Evolutionary conservation across 2,329 filamentous ascomycete species (phyloP).

Genomic region (Orbilia oligospora): DNA sequence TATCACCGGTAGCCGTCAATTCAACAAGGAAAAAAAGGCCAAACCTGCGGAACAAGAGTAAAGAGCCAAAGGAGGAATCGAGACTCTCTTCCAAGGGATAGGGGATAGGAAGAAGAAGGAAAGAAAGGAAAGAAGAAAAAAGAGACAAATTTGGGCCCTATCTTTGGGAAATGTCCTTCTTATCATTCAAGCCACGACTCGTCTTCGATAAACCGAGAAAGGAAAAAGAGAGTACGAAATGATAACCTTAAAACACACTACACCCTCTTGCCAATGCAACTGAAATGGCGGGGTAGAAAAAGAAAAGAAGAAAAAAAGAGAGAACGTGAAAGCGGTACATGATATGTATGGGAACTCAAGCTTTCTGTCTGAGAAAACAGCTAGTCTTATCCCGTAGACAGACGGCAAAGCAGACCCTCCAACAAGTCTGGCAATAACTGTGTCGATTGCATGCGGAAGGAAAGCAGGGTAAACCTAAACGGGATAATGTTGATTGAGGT

Average conservation of each 20-base stretch:
- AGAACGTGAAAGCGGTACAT: conserved; percentile 1
- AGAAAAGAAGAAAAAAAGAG: conserved; percentile 21
- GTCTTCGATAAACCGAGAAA: conserved; percentile 18
- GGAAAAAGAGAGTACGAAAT: conserved; percentile 17
- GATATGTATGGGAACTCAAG: conserved; percentile 41
- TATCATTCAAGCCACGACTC: conserved; percentile 37
- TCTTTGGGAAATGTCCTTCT: conserved; percentile 41
- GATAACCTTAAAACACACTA: conserved; percentile 53
- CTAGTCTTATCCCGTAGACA: conserved; percentile 33
- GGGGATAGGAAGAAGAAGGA: conserved; percentile 6
- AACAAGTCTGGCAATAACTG: conserved; percentile 17
- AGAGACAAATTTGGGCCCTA: conserved; percentile 21
- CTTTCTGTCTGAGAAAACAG: conserved; percentile 31
- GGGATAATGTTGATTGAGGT: conserved; percentile 29
- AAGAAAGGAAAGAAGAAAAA: conserved; percentile 24
- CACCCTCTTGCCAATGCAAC: conserved; percentile 22
- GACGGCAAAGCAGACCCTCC: conserved; percentile 41
- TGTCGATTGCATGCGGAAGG: conserved; percentile 35
- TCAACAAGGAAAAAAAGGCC: conserved; percentile 13
- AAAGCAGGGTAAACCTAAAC: conserved; percentile 35
- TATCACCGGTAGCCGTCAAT: conserved; percentile 28
- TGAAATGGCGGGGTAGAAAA: conserved; percentile 58
- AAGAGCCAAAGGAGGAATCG: conserved; percentile 30
- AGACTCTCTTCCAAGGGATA: conserved; percentile 41
- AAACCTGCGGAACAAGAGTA: conserved; percentile 35